Evolutionary conservation across 441 rosid genomes (phyloP).

Genomic region (Cnidoscolus chayamansa): DNA sequence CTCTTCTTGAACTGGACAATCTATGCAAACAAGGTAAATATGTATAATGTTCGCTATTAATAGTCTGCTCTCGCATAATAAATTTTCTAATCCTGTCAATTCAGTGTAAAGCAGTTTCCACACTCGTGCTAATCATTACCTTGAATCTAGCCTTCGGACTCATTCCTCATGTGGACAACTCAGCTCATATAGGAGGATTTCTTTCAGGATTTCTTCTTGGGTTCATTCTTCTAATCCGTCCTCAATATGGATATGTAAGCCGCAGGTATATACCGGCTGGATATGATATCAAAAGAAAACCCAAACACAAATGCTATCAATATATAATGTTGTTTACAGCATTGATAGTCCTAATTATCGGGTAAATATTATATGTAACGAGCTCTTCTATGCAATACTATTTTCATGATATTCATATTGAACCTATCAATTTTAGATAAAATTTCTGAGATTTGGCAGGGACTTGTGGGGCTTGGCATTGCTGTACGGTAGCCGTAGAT

Average conservation of each 20-base stretch:
- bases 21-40: slow-evolving; percentile 64
- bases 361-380: slow-evolving; percentile 37
- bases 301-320: slow-evolving; percentile 63
- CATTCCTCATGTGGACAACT: slow-evolving; percentile 68
- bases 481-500: slow-evolving; percentile 31
- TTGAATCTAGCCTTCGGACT: slow-evolving; percentile 65
- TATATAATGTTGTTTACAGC: slow-evolving; percentile 42
- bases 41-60: no score
- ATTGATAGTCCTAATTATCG: slow-evolving; percentile 41
- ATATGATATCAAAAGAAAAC: slow-evolving; percentile 50
- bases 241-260: slow-evolving; percentile 77
- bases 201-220: slow-evolving; percentile 74
- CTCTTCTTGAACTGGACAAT: slow-evolving; percentile 82
- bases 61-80: background rate
- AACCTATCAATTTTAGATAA: background rate
- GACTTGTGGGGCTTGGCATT: slow-evolving; percentile 34
- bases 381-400: background rate
- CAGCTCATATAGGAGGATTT: slow-evolving; percentile 86
- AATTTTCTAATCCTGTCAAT: slow-evolving; percentile 13
- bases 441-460: slow-evolving; percentile 29
- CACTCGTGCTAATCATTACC: slow-evolving; percentile 48
- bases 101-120: slow-evolving; percentile 62
- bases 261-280: slow-evolving; percentile 59
- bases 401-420: background rate
- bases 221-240: slow-evolving; percentile 68